Base-by-base conservation (phyloP, 306 rosid species). In the Vicia villosa region DNA sequence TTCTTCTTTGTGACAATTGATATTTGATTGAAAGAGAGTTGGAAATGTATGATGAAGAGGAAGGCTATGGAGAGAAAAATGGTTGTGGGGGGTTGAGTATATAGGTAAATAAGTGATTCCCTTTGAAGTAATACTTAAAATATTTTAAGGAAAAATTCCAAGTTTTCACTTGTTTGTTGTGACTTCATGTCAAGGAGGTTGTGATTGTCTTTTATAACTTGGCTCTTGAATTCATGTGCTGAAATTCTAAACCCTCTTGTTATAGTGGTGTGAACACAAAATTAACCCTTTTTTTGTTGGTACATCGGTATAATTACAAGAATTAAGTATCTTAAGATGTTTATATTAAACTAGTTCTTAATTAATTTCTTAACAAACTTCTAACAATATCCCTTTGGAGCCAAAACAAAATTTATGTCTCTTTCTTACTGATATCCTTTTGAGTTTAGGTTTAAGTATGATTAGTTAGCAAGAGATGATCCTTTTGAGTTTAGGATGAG, bases 61-160 rank as follows among this genome's bases (percentile, higher is more conserved):
- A 74, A 30, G 77, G 74, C 46, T 54, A 6, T 12, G 57, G 34
- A 4, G 49, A 63, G 22, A 70, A 38, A 19, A 59, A 37, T 46
- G 70, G 64, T 36, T 21, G 57, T 54, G 65, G 32, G 80, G 30
- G 49, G 74, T 68, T 59, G 74, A 34, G 65, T 64, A 38, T 16
- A 46, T 57, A 24, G 58, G 70, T 68, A 68, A 60, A 50, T 60
- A 10, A 65, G 72, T 43, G 80, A 62, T 77, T 82, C 68, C 83
- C 85, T 82, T 87, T 70, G 82, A 87, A 87, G 92, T 79, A 80
- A 75, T 60, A 79, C 77, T 74, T 60, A 43, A 79, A 72, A 66
- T 79, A 64, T 55, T 61, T 61, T 65, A 65, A 64, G 65, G 66
- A 79, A 69, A 65, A 50, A 24, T 28, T 37, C 73, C 10, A 60